A percentile compares a stretch with the other conserved stretches of the same genome.
These are phyloP conservation scores for Thielaviopsis euricoi DNA, from an alignment of 2,329 filamentous ascomycete species.

Conservation along the genomic window DNA sequence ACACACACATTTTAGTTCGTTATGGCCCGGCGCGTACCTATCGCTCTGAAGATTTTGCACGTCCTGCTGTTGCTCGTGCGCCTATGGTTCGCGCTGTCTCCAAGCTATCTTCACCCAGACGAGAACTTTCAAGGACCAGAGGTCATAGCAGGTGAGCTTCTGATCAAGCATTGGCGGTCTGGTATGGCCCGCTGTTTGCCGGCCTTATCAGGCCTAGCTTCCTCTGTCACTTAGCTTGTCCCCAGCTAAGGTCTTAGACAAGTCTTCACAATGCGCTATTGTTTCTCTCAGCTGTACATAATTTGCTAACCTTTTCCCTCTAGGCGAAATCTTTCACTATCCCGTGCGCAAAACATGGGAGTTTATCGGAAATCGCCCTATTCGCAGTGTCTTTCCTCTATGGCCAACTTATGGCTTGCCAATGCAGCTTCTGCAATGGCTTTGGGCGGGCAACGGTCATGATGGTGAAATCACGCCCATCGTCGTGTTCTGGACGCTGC, in stretches of 20 bases:
- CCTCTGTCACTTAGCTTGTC: background rate
- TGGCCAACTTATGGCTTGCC: conserved; percentile 91
- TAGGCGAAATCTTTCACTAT: conserved; percentile 85
- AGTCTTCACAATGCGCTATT: background rate
- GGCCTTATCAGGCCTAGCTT: background rate
- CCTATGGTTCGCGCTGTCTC: conserved; percentile 83
- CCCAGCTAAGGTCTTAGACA: background rate
- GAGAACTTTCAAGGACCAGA: conserved; percentile 98
- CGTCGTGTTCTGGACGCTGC: conserved; percentile 75
- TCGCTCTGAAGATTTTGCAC: conserved; percentile 23
- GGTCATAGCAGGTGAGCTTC: conserved; percentile 71
- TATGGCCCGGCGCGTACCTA: conserved; percentile 9
- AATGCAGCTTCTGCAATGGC: conserved; percentile 82
- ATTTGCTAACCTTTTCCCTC: background rate
- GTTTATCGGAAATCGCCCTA: conserved; percentile 73
- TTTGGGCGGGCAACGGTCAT: conserved; percentile 52
- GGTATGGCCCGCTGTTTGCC: background rate
- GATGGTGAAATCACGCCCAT: conserved; percentile 67
- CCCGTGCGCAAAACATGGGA: conserved; percentile 88
- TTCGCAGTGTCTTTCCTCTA: conserved; percentile 91
- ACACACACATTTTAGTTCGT: too few species aligned
- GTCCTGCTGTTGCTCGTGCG: conserved; percentile 69
- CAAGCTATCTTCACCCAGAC: conserved; percentile 95
- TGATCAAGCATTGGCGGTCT: background rate
- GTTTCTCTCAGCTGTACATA: too few species aligned